Evolutionary conservation across 768 basidiomycete genomes (phyloP).

Genomic region (Termitomyces sp.): DNA sequence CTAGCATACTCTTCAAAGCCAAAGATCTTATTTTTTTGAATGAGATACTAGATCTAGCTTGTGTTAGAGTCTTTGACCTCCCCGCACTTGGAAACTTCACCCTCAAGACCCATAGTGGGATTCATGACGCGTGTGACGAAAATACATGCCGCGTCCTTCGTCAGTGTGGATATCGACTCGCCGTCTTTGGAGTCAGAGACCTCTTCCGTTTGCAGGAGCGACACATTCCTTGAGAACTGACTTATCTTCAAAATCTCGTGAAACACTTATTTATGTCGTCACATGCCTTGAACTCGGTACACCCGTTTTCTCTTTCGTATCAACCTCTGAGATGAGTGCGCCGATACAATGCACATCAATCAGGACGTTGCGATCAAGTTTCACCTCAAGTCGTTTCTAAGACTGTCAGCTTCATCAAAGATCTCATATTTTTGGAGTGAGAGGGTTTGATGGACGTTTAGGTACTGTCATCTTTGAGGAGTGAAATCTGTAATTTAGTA

Average conservation of each 20-base stretch:
- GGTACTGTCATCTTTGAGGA: constrained; percentile 26
- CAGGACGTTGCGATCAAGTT: constrained; percentile 26
- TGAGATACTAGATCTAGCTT: constrained; percentile 26
- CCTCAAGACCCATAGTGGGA: constrained; percentile 25
- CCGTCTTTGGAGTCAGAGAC: constrained; percentile 28
- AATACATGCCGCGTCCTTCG: no score
- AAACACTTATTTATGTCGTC: constrained; percentile 32
- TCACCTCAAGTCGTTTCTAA: constrained; percentile 38
- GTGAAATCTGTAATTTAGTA: neutral
- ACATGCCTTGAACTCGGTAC: constrained; percentile 18
- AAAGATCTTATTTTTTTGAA: constrained; percentile 39
- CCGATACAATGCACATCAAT: constrained; percentile 38
- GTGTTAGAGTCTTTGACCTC: constrained; percentile 32
- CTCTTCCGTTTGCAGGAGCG: constrained; percentile 17
- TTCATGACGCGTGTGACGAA: constrained; percentile 12
- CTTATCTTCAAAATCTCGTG: constrained; percentile 45
- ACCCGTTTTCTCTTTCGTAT: constrained; percentile 38
- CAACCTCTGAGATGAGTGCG: constrained; percentile 37
- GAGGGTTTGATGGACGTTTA: no score
- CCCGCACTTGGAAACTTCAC: constrained; percentile 38
- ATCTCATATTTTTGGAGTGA: no score
- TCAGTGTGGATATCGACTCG: constrained; percentile 33
- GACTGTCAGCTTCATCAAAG: no score
- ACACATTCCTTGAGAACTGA: constrained; percentile 31
- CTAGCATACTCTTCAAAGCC: constrained; percentile 33